Conservation (phyloP, 2,329 filamentous ascomycete genomes). For the Tolypocladium inflatum region DNA sequence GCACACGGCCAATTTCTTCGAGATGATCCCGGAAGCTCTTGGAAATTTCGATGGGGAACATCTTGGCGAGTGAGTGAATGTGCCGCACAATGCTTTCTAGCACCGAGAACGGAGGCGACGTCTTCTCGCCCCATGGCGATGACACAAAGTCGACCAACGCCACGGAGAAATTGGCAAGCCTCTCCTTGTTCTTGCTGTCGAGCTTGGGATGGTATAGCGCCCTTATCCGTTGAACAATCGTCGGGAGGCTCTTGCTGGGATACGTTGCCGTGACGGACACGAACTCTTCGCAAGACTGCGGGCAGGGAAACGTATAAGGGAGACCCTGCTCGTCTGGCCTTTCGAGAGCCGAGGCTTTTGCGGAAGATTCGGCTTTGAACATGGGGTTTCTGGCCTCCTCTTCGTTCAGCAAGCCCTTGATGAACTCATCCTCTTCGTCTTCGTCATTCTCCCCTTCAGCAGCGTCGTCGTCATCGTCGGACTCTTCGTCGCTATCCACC, state of each 20-base stretch:
- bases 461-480: conserved; percentile 36
- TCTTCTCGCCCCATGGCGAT: conserved; percentile 32
- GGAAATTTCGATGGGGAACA: conserved; percentile 69
- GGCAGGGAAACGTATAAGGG: conserved; percentile 81
- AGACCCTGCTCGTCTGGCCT: conserved; percentile 46
- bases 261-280: conserved; percentile 55
- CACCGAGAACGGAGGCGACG: conserved; percentile 51
- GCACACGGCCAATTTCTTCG: conserved; percentile 36
- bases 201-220: conserved; percentile 88
- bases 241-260: conserved; percentile 57
- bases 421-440: conserved; percentile 59
- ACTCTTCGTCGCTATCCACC: conserved; percentile 43
- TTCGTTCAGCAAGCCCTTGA: conserved; percentile 55
- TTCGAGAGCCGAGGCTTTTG: conserved; percentile 21
- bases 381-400: conserved; percentile 44
- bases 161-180: conserved; percentile 58
- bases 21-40: conserved; percentile 70
- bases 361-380: conserved; percentile 36
- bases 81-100: conserved; percentile 80
- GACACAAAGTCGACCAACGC: conserved; percentile 55
- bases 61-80: conserved; percentile 84
- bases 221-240: conserved; percentile 79
- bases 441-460: conserved; percentile 25
- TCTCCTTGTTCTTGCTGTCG: conserved; percentile 73
- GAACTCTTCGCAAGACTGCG: conserved; percentile 67